Percentiles rank a stretch among this genome's conserved stretches.
phyloP scores from a whole-genome alignment of 208 protist species.

The Trichomonas tenax region DNA sequence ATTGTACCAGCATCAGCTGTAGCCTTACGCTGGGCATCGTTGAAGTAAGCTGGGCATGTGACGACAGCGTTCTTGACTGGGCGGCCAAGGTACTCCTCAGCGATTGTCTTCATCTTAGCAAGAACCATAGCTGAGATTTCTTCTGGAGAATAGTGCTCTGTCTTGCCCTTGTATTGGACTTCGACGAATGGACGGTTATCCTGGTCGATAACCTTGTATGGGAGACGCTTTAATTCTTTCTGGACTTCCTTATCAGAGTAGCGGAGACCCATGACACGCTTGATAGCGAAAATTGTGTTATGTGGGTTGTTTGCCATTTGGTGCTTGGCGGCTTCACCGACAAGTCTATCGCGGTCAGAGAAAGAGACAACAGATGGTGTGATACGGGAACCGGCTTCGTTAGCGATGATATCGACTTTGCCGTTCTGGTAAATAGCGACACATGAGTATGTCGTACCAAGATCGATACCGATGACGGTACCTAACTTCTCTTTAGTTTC shows the following conservation, averaged over 20 bases:
- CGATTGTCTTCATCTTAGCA: constrained; percentile 72
- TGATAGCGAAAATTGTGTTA: constrained; percentile 71
- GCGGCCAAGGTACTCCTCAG: constrained; percentile 76
- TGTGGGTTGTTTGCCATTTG: constrained; percentile 63
- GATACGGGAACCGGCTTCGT: constrained; percentile 93
- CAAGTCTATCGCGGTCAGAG: constrained; percentile 51
- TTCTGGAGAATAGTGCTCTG: constrained; percentile 67
- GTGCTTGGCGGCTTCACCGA: constrained; percentile 78
- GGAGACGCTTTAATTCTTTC: constrained; percentile 82
- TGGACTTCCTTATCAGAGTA: constrained; percentile 70
- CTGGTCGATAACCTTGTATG: constrained; percentile 62
- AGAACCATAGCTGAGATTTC: constrained; percentile 76
- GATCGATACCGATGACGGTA: constrained; percentile 50
- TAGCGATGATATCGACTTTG: constrained; percentile 87
- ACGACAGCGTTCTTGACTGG: constrained; percentile 75
- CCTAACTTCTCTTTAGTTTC: constrained; percentile 3
- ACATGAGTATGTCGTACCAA: constrained; percentile 52
- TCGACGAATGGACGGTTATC: constrained; percentile 58
- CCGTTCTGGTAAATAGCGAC: constrained; percentile 49
- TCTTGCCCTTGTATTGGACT: constrained; percentile 54
- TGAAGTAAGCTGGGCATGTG: constrained; percentile 94
- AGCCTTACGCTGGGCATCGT: constrained; percentile 71
- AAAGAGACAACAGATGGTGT: constrained; percentile 97
- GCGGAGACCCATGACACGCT: constrained; percentile 75
- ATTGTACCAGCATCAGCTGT: constrained; percentile 73